phyloP scores from a whole-genome alignment of 305 asterid species.

The Fraxinus sp. region DNA sequence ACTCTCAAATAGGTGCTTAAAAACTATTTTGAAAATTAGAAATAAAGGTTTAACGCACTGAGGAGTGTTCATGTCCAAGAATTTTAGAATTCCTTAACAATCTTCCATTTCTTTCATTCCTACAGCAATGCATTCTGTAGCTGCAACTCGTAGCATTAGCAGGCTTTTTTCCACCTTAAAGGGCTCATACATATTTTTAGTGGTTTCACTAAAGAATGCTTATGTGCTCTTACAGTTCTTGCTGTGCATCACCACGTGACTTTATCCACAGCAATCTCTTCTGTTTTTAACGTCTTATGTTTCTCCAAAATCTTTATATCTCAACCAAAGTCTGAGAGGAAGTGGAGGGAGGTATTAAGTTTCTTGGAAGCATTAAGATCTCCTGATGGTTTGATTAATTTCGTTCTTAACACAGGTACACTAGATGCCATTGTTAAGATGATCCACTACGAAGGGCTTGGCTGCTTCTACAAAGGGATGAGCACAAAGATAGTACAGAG shows the following conservation, averaged over 20 bases:
- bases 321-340: neutral
- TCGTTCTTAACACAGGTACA: slow-evolving; percentile 50
- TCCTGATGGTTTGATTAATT: slow-evolving; percentile 9
- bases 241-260: neutral
- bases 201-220: neutral
- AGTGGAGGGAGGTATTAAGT: neutral
- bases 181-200: neutral
- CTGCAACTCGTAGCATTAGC: neutral
- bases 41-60: neutral
- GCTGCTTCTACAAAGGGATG: slow-evolving; percentile 91
- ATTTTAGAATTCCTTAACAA: neutral
- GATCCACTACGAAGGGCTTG: slow-evolving; percentile 74
- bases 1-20: neutral
- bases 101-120: neutral
- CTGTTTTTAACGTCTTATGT: neutral
- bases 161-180: neutral
- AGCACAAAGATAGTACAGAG: slow-evolving; percentile 89
- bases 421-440: slow-evolving; percentile 77
- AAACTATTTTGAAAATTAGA: neutral
- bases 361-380: neutral
- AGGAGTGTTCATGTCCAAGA: neutral
- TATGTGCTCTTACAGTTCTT: neutral
- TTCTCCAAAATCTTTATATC: neutral
- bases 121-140: neutral
- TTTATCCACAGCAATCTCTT: neutral